Evolutionary conservation across 2,329 filamentous ascomycete species (phyloP).

Genomic region (Rhynchosporium secalis): DNA sequence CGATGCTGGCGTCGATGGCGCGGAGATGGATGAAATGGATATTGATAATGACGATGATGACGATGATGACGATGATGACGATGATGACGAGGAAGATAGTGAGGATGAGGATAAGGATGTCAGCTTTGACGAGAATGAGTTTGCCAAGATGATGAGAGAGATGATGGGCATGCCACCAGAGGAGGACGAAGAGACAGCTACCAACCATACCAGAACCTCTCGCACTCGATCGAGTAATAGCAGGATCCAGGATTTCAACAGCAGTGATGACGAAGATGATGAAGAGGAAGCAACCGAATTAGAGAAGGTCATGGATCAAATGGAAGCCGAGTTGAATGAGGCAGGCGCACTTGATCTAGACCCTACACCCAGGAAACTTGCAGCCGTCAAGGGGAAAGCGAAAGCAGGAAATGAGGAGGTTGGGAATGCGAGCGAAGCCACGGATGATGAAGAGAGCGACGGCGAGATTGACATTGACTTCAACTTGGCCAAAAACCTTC

Average conservation of each 20-base stretch:
- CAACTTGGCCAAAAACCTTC: constrained; percentile 83
- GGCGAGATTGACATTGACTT: constrained; percentile 76
- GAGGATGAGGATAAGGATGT: constrained; percentile 73
- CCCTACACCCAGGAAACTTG: constrained; percentile 39
- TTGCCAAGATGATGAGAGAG: constrained; percentile 84
- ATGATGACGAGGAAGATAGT: constrained; percentile 52
- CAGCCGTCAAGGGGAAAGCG: constrained; percentile 36
- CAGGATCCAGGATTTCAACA: constrained; percentile 33
- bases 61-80: constrained; percentile 51
- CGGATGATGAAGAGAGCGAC: constrained; percentile 50
- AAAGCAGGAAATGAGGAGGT: constrained; percentile 22
- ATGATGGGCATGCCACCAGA: constrained; percentile 71
- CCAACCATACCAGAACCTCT: constrained; percentile 15
- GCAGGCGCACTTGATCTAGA: constrained; percentile 65
- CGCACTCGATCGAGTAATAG: constrained; percentile 17
- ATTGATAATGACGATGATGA: constrained; percentile 51
- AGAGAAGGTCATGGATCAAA: constrained; percentile 62
- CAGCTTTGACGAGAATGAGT: constrained; percentile 82
- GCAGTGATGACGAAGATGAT: constrained; percentile 42
- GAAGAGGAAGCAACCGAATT: constrained; percentile 61
- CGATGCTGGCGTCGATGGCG: constrained; percentile 75
- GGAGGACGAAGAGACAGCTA: constrained; percentile 22
- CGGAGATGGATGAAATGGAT: constrained; percentile 71
- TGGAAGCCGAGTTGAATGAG: constrained; percentile 71
- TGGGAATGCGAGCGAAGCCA: constrained; percentile 23